These are phyloP conservation scores for Aspergillus aculeatinus DNA, from an alignment of 2,329 filamentous ascomycete genomes.

Conservation along the genomic window DNA sequence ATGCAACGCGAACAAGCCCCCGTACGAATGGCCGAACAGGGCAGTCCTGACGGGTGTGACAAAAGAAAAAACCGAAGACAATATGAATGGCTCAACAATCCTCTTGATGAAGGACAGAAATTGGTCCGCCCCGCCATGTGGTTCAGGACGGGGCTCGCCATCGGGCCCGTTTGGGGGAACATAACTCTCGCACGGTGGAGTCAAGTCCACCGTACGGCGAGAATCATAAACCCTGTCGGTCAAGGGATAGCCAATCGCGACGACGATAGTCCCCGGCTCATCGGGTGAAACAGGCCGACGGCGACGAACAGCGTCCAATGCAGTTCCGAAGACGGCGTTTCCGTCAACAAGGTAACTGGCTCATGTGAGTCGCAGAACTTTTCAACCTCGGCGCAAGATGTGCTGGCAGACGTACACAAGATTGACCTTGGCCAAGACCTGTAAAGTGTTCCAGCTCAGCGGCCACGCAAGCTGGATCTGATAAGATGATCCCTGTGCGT, in stretches of 20 bases:
- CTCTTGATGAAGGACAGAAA: conserved; percentile 47
- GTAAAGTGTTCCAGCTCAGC: conserved; percentile 19
- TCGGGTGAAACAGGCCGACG: conserved; percentile 12
- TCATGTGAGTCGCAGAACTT: neutral
- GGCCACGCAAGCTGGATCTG: conserved; percentile 29
- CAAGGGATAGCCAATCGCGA: conserved; percentile 28
- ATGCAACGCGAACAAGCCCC: conserved; percentile 50
- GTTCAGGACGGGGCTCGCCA: conserved; percentile 14
- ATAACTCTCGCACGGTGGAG: conserved; percentile 21
- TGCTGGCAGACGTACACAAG: conserved; percentile 18
- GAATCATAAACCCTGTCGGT: conserved; percentile 22
- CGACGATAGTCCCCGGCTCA: conserved; percentile 23
- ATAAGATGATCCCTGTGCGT: conserved; percentile 13
- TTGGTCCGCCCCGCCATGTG: conserved; percentile 46
- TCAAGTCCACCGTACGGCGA: conserved; percentile 22
- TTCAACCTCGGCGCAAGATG: neutral
- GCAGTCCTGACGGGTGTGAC: conserved; percentile 40
- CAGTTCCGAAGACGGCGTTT: conserved; percentile 30
- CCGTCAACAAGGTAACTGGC: conserved; percentile 31
- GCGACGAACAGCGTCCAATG: conserved; percentile 26
- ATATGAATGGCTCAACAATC: conserved; percentile 36
- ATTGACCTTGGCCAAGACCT: conserved; percentile 10
- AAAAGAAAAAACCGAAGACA: conserved; percentile 29
- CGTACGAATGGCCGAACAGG: conserved; percentile 53
- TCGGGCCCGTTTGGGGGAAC: conserved; percentile 27